Evolutionary conservation across 495 filamentous ascomycete genomes (phyloP).

Genomic region (Lasiosphaeris hirsuta): DNA sequence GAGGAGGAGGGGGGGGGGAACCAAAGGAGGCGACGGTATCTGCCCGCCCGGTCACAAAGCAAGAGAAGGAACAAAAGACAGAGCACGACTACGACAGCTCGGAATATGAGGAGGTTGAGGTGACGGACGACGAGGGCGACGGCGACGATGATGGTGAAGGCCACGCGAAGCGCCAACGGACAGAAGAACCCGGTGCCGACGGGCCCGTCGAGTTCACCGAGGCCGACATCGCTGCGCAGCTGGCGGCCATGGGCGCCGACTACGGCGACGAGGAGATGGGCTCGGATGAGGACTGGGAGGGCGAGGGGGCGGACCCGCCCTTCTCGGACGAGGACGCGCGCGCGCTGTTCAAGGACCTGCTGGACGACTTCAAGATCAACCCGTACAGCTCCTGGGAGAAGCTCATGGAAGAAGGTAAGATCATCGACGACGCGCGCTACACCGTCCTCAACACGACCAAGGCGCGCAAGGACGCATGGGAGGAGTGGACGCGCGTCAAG

Average conservation of each 20-base stretch:
- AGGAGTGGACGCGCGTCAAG: conserved; percentile 70
- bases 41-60: neutral
- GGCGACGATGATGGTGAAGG: conserved; percentile 43
- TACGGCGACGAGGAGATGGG: conserved; percentile 65
- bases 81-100: conserved; percentile 41
- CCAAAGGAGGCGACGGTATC: conserved; percentile 1
- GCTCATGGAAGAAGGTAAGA: conserved; percentile 72
- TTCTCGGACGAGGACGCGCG: conserved; percentile 66
- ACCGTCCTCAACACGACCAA: conserved; percentile 77
- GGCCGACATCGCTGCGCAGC: conserved; percentile 89
- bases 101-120: conserved; percentile 88
- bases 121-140: conserved; percentile 63
- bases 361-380: conserved; percentile 75
- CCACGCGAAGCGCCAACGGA: conserved; percentile 63
- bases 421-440: conserved; percentile 85
- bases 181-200: conserved; percentile 51
- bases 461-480: conserved; percentile 74
- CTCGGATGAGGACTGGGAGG: conserved; percentile 63
- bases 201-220: conserved; percentile 83
- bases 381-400: conserved; percentile 94
- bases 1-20: conserved; percentile 7
- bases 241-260: conserved; percentile 79
- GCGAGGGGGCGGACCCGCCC: conserved; percentile 65
- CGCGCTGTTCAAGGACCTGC: conserved; percentile 78
- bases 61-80: conserved; percentile 3